Conservation (phyloP, 805 yeast species). For the Pichia californica region DNA sequence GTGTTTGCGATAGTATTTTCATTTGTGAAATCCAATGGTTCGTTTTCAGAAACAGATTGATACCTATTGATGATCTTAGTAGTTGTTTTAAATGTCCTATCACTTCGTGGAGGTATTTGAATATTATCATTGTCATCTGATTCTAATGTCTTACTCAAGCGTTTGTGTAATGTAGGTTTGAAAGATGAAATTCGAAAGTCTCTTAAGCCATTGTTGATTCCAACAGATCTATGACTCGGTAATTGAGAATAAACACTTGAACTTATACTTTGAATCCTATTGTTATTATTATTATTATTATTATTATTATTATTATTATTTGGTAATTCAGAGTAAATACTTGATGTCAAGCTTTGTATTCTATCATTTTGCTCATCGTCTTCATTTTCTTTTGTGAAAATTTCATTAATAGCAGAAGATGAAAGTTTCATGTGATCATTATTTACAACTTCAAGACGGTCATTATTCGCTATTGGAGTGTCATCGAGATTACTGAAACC, state of each 20-base stretch:
- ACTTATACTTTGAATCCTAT: conserved; percentile 7
- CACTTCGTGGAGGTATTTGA: background rate
- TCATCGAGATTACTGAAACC: background rate
- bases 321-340: conserved; percentile 18
- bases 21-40: conserved; percentile 3
- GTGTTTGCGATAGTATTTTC: background rate
- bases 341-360: conserved; percentile 16
- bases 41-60: conserved; percentile 6
- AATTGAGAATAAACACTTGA: conserved; percentile 8
- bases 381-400: background rate
- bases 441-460: background rate
- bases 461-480: background rate
- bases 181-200: conserved; percentile 7
- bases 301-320: no score
- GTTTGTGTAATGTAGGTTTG: conserved; percentile 4
- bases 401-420: background rate
- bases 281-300: conserved; percentile 1
- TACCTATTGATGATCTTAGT: background rate
- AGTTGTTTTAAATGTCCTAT: background rate
- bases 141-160: background rate
- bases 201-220: conserved; percentile 5
- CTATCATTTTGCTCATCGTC: background rate
- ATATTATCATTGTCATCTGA: background rate
- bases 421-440: conserved; percentile 3
- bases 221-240: conserved; percentile 1